Conservation (phyloP, 371 early-diverging fungal genomes). For the Apophysomyces trapeziformis region DNA sequence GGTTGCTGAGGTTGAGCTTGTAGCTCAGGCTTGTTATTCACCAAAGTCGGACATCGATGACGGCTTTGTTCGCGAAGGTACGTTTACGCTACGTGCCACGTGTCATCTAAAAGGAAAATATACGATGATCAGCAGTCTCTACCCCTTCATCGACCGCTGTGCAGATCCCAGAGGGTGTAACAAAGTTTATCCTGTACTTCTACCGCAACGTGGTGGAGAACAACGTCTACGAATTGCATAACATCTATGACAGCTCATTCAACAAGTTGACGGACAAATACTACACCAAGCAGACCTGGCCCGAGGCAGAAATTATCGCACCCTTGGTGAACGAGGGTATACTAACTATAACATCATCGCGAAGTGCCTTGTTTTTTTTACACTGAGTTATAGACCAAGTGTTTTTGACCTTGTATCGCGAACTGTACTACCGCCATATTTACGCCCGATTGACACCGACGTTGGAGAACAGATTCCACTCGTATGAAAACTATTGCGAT, state of each 20-base stretch:
- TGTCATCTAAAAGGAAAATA: background rate
- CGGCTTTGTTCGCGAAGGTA: slow-evolving; percentile 54
- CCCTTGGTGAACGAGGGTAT: slow-evolving; percentile 87
- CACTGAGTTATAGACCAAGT: slow-evolving; percentile 66
- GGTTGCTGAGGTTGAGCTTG: slow-evolving; percentile 84
- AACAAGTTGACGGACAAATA: slow-evolving; percentile 91
- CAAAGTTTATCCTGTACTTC: slow-evolving; percentile 84
- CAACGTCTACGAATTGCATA: slow-evolving; percentile 84
- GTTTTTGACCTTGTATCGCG: slow-evolving; percentile 93
- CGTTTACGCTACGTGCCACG: background rate
- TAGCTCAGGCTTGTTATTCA: slow-evolving; percentile 56
- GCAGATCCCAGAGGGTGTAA: slow-evolving; percentile 82
- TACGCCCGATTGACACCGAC: slow-evolving; percentile 89
- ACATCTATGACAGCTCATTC: slow-evolving; percentile 90
- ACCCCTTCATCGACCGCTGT: slow-evolving; percentile 52
- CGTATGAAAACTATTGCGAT: slow-evolving; percentile 95
- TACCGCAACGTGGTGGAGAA: slow-evolving; percentile 79
- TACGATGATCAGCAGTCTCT: slow-evolving; percentile 18
- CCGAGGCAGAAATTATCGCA: slow-evolving; percentile 85
- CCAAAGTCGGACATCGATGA: slow-evolving; percentile 60
- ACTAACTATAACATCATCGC: background rate
- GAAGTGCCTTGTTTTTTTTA: background rate
- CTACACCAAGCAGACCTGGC: slow-evolving; percentile 91
- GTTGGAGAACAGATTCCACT: slow-evolving; percentile 88
- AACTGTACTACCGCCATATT: slow-evolving; percentile 95